Base-by-base conservation (phyloP, 2,329 filamentous ascomycete species). In the Lachnellula subtilissima region DNA sequence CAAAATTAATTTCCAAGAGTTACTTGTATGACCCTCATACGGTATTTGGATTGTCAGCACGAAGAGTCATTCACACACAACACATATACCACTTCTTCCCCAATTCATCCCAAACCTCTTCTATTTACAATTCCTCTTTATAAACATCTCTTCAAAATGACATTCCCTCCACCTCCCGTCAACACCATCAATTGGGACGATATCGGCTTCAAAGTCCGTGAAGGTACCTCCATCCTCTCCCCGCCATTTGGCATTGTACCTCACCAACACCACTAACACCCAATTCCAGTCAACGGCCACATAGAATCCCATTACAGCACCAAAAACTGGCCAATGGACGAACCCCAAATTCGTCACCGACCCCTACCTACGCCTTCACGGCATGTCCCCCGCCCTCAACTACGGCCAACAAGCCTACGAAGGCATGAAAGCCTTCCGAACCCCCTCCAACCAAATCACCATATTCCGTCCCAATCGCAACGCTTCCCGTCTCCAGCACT, bases 341-440 rank as follows among this genome's bases (percentile, higher is more conserved):
- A 73, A 85, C 14, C 91, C 90, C 25, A 76, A 81, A 61, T 96
- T 96, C 75, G 85, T 97, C 59, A 75, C 83, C 58, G 89, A 93
- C 66, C 93, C 93, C 6, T 92, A 82, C 77, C 83, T 97, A 66
- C 86, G 86, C 63, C 85, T 97, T 70, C 93, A 97, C 74, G 94
- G 93, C 73, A 94, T 99, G 89, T 87, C 92, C 0, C 92, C 94
- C 0, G 93, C 85, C 45, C 83, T 97, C 63, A 99, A 99, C 80
- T 99, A 99, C 73, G 91, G 93, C 56, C 91, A 96, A 71, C 94
- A 97, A 76, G 93, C 91, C 67, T 99, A 96, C 78, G 94, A 99
- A 73, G 94, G 94, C n/a, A 85, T 97, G 71, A 97, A 97, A 75
- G 92, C 93, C 54, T 97, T 97, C 81, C 91, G 93, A 61, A 78